Evolutionary conservation across 371 early-diverging fungal species (phyloP), one percentile per base, ranked within the genome.

Genomic region (Rhizopus sp.): DNA sequence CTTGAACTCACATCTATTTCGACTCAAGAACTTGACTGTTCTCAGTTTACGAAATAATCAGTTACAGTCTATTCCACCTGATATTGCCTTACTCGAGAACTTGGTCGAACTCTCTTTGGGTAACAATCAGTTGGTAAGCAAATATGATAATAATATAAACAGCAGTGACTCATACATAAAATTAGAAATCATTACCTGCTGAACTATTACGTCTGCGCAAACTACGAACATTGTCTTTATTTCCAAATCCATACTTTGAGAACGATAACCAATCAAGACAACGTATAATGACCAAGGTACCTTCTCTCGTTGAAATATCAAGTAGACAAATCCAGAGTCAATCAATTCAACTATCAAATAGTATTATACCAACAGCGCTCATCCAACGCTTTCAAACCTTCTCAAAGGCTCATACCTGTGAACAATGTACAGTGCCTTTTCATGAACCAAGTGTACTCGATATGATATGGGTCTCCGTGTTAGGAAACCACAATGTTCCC

Each of bases 81-180:
- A 83, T 46, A 85, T 85, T 50, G 81, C 75, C 5, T 57, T 77
- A n/a, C 69, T 85, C 10, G 72, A 75, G 34, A 81, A 85, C 39
- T 58, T 85, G 8, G 75, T 78, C 5, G 84, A 84, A 41, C 66
- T 84, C 1, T 84, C 84, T 0, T 38, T 84, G n/a, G 84, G 84
- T 6, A 82, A 82, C 47, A 84, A 84, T 46, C 57, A 68, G 12
- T 47, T 84, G 64, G 84, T 84, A 75, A 59, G 34, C 32, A 7
- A 29, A 12, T 46, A 12, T 46, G 34, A 10, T 50, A 5, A 15
- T 15, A 4, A 10, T 50, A 17, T 40, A 32, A 50, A n/a, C n/a
- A 41, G 31, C 15, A 38, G 39, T 42, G 42, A 16, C 15, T 42
- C 42, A 42, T 42, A n/a, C n/a, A 42, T 42, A 9, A 34, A 34